These are phyloP conservation scores for Candida tammaniensis DNA, from an alignment of 805 yeast genomes.

Conservation along the genomic window DNA sequence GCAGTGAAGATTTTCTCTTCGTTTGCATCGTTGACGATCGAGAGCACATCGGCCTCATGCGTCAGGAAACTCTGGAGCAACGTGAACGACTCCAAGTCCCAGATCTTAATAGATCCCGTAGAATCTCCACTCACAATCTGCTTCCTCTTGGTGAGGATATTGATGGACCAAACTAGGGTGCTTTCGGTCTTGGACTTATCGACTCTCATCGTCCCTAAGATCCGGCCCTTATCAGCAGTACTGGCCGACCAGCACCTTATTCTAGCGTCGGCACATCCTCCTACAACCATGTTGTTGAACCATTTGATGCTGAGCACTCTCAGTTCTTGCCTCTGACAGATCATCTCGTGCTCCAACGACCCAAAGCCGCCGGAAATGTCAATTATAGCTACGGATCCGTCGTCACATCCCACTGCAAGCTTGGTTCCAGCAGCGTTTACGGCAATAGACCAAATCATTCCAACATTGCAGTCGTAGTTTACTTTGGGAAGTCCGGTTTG, in stretches of 20 bases:
- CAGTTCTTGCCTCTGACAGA: slow-evolving; percentile 80
- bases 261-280: slow-evolving; percentile 96
- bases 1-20: slow-evolving; percentile 76
- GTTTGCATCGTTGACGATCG: slow-evolving; percentile 57
- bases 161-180: slow-evolving; percentile 87
- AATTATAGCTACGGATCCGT: slow-evolving; percentile 81
- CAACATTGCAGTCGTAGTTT: slow-evolving; percentile 88
- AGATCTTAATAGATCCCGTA: slow-evolving; percentile 87
- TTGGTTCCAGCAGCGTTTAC: slow-evolving; percentile 57
- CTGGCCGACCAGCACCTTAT: slow-evolving; percentile 73
- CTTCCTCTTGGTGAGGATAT: slow-evolving; percentile 55
- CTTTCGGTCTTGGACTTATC: slow-evolving; percentile 85
- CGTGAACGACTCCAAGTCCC: slow-evolving; percentile 82
- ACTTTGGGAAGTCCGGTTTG: slow-evolving; percentile 65
- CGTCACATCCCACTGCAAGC: slow-evolving; percentile 92
- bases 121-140: slow-evolving; percentile 96
- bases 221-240: slow-evolving; percentile 54
- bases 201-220: slow-evolving; percentile 84
- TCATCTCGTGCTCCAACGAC: slow-evolving; percentile 66
- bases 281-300: slow-evolving; percentile 68
- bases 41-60: slow-evolving; percentile 89
- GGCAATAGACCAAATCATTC: slow-evolving; percentile 87
- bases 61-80: slow-evolving; percentile 75
- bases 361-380: slow-evolving; percentile 90
- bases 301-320: slow-evolving; percentile 79